phyloP scores from a whole-genome alignment of 2,329 filamentous ascomycete species.

The Fusarium acutatum region DNA sequence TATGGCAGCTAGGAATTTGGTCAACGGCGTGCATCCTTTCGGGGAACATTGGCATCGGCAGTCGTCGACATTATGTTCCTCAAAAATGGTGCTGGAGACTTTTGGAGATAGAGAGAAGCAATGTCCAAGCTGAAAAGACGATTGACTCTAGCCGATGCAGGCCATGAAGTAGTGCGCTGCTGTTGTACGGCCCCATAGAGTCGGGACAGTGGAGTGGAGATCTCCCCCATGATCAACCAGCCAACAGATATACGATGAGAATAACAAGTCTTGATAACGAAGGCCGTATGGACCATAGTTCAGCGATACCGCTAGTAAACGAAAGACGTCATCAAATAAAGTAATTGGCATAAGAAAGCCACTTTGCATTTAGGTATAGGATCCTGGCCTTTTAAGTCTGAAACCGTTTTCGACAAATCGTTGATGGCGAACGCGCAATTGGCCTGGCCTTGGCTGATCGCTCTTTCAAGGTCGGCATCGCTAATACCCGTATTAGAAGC shows the following conservation, averaged over 20 bases:
- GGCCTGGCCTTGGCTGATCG: not conserved
- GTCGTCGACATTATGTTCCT: not conserved
- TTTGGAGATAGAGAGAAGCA: fast-evolving
- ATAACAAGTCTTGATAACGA: fast-evolving
- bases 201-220: fast-evolving
- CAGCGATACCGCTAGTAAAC: not conserved
- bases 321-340: not conserved
- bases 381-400: not conserved
- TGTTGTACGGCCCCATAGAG: not conserved
- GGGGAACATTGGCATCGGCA: not conserved
- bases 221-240: not conserved
- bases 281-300: fast-evolving
- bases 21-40: not conserved
- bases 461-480: not conserved
- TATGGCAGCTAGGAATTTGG: not conserved
- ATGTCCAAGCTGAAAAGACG: fast-evolving
- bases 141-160: fast-evolving
- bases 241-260: not conserved
- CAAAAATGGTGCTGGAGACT: not conserved
- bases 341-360: not conserved
- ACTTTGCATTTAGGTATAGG: not conserved
- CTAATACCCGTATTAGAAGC: fast-evolving
- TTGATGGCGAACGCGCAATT: not conserved
- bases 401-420: not conserved
- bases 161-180: not conserved